Percentiles rank a stretch among this genome's conserved stretches.
Conservation (phyloP, 1,284 basidiomycete genomes). For the Neolentinus lepideus region DNA sequence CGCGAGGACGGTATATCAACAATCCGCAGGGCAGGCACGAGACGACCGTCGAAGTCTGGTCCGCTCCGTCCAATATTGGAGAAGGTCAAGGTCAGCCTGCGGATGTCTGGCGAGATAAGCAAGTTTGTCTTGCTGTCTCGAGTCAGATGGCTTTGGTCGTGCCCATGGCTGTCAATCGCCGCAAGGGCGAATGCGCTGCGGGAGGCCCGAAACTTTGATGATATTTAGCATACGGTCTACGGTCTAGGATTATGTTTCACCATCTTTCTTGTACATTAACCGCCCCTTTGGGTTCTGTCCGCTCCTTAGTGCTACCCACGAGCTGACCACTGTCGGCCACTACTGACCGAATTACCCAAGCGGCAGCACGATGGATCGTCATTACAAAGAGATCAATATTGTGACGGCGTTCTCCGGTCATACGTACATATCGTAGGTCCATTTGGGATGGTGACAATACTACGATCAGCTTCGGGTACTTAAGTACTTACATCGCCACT, state of each 20-base stretch:
- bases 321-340: too few species aligned
- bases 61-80: slow-evolving; percentile 46
- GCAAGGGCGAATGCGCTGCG: not conserved
- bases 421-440: too few species aligned
- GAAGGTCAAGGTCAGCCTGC: slow-evolving; percentile 24
- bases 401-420: too few species aligned
- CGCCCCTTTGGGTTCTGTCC: not conserved
- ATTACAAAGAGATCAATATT: too few species aligned
- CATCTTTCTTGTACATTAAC: too few species aligned
- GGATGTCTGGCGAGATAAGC: slow-evolving; percentile 48
- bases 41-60: slow-evolving; percentile 52
- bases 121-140: slow-evolving; percentile 53
- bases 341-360: too few species aligned
- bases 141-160: slow-evolving; percentile 52
- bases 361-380: too few species aligned
- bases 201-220: not conserved
- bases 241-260: too few species aligned
- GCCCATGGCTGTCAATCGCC: not conserved
- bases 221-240: too few species aligned
- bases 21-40: slow-evolving; percentile 50
- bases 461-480: too few species aligned
- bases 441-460: too few species aligned
- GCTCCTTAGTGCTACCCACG: not conserved
- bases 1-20: slow-evolving; percentile 38
- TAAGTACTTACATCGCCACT: not conserved